phyloP scores from a whole-genome alignment of 2,329 filamentous ascomycete genomes.

The Graphiopsis chlorocephala region DNA sequence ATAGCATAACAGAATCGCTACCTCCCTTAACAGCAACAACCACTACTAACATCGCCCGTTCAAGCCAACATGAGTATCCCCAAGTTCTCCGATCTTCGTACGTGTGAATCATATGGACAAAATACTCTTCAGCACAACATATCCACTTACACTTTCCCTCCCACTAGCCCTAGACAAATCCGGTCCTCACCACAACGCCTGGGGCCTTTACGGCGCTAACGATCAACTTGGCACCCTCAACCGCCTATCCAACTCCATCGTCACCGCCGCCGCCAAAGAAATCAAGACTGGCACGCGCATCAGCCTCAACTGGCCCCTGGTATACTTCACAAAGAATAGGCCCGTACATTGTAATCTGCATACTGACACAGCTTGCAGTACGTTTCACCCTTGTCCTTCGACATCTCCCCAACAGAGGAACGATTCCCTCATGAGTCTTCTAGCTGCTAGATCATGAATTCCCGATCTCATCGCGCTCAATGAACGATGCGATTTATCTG shows the following conservation, averaged over 20 bases:
- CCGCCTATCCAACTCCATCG: conserved; percentile 52
- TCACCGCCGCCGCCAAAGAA: conserved; percentile 39
- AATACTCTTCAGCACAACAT: neutral
- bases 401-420: too few relatives aligned
- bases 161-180: conserved; percentile 43
- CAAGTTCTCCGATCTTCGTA: conserved; percentile 34
- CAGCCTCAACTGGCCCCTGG: conserved; percentile 61
- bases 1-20: neutral
- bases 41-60: neutral
- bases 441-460: too few relatives aligned
- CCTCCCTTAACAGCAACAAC: neutral
- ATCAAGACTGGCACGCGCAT: conserved; percentile 57
- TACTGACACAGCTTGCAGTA: too few relatives aligned
- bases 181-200: conserved; percentile 46
- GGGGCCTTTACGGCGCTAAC: conserved; percentile 43
- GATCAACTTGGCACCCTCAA: conserved; percentile 63
- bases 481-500: too few relatives aligned
- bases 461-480: too few relatives aligned
- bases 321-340: too few relatives aligned
- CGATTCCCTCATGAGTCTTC: too few relatives aligned
- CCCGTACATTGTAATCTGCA: too few relatives aligned
- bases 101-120: neutral
- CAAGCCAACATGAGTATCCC: conserved; percentile 14
- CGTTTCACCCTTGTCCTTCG: too few relatives aligned
- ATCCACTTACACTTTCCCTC: conserved; percentile 22